Base-by-base conservation (phyloP, 345 rosid species). In the Lepidium didymum region DNA sequence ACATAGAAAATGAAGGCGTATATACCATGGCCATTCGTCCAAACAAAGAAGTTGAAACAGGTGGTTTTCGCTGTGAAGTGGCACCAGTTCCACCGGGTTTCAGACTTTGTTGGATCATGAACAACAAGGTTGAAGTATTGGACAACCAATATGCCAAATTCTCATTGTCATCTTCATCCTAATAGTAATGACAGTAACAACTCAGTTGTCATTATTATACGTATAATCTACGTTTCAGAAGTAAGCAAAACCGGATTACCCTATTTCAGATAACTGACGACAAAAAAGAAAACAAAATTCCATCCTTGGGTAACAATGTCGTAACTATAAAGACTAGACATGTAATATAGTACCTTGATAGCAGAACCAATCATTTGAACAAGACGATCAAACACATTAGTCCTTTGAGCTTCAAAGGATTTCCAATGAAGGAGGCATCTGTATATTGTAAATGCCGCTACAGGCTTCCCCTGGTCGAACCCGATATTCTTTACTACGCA, bases 141-240 rank as follows among this genome's bases (percentile, higher is more conserved):
- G 99, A 86, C 72, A 91, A 77, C 99, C 99, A 94, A 80, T 94
- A 94, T 44, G 97, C 96, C 95, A 94, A 87, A 52, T 94, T 92
- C 38, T 87, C 91, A 74, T 91, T 87, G 80, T 86, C 75, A 56
- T 85, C 99, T 81, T 89, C 91, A 81, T 78, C 87, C 99, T 94
- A 81, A 73, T 19, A 41, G 56, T 64, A 45, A 60, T 66, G 37
- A 45, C 45, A 42, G 33, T 46, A 67, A 52, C 34, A 60, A 52
- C 42, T 58, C 70, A 42, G 16, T 46, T 36, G 44, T 60, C 27
- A 53, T 44, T 74, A 53, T 12, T 13, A 57, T 69, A 50, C 25
- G 25, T 15, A 15, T 41, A 11, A 37, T 23, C 6, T 54, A 34
- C 12, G n/a, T 44, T 71, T 55, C 34, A 71, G 21, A 72, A 40